Conservation (phyloP, 2,329 filamentous ascomycete genomes). For the Arachnomyces sp. region DNA sequence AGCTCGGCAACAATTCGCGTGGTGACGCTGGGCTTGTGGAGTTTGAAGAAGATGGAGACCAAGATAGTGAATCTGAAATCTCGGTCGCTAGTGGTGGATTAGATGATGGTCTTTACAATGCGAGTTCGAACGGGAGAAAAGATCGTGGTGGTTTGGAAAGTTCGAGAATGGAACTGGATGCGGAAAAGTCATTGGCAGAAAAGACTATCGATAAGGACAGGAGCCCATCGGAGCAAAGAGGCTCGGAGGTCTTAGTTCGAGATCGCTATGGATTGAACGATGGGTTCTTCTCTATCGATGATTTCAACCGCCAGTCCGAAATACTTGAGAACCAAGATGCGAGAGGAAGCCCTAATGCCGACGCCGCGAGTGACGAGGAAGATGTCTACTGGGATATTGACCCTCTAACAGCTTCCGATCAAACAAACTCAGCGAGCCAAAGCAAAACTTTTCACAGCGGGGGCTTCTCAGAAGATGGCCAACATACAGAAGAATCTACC, state of each 20-base stretch:
- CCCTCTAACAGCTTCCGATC: constrained; percentile 47
- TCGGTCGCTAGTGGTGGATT: no score
- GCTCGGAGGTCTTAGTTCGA: constrained; percentile 52
- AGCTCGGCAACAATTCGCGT: constrained; percentile 7
- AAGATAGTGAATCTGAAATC: constrained; percentile 1
- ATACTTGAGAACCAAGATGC: constrained; percentile 81
- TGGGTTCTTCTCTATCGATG: constrained; percentile 94
- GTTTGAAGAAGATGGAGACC: constrained; percentile 8
- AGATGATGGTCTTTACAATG: no score
- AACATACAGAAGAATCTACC: constrained; percentile 21
- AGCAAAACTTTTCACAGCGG: constrained; percentile 6
- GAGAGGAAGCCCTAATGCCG: constrained; percentile 66
- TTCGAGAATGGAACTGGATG: constrained; percentile 7
- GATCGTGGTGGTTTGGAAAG: no score
- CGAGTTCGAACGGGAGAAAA: no score
- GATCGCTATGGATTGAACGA: constrained; percentile 88
- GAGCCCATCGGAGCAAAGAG: constrained; percentile 19
- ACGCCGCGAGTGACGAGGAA: constrained; percentile 64
- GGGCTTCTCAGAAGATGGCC: constrained; percentile 12
- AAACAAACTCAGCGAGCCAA: constrained; percentile 18
- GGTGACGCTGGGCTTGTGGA: constrained; percentile 15
- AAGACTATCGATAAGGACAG: constrained; percentile 15
- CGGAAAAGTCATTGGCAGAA: constrained; percentile 2
- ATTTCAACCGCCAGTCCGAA: constrained; percentile 92
- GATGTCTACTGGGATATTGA: constrained; percentile 84